These are phyloP conservation scores for Trichoderma arundinaceum DNA, from an alignment of 2,329 filamentous ascomycete genomes.

Conservation along the genomic window DNA sequence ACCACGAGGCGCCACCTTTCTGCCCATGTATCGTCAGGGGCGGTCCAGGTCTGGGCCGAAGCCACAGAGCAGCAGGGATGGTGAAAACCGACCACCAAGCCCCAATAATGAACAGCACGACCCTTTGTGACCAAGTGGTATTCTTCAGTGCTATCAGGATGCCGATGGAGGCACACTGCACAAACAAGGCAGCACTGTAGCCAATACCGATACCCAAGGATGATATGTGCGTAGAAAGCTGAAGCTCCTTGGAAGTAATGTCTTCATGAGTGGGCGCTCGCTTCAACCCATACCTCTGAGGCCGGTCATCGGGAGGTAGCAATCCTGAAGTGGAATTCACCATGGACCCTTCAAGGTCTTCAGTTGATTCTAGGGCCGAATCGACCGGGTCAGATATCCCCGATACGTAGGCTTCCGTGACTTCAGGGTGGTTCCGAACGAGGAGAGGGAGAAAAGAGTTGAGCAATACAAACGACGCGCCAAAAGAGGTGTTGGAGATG, in stretches of 20 bases:
- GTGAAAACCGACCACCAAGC: conserved; percentile 94
- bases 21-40: conserved; percentile 62
- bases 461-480: conserved; percentile 90
- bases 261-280: conserved; percentile 53
- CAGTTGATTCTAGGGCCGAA: conserved; percentile 43
- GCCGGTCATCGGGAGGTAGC: conserved; percentile 43
- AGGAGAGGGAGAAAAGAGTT: conserved; percentile 94
- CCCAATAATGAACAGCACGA: conserved; percentile 87
- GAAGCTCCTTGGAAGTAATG: conserved; percentile 69
- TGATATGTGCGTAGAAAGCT: conserved; percentile 87
- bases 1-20: conserved; percentile 53
- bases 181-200: conserved; percentile 82
- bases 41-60: conserved; percentile 86
- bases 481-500: conserved; percentile 90
- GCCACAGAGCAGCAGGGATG: conserved; percentile 84
- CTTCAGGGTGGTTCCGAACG: conserved; percentile 78
- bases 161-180: conserved; percentile 81
- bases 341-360: conserved; percentile 38
- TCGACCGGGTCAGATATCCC: conserved; percentile 43
- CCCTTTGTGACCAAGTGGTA: conserved; percentile 81
- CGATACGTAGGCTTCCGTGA: conserved; percentile 41
- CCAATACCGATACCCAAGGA: conserved; percentile 93
- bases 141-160: conserved; percentile 76
- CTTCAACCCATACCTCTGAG: conserved; percentile 43
- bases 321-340: conserved; percentile 56